These are phyloP conservation scores for Tricholoma saponaceum DNA, from an alignment of 768 basidiomycete genomes.

Conservation along the genomic window DNA sequence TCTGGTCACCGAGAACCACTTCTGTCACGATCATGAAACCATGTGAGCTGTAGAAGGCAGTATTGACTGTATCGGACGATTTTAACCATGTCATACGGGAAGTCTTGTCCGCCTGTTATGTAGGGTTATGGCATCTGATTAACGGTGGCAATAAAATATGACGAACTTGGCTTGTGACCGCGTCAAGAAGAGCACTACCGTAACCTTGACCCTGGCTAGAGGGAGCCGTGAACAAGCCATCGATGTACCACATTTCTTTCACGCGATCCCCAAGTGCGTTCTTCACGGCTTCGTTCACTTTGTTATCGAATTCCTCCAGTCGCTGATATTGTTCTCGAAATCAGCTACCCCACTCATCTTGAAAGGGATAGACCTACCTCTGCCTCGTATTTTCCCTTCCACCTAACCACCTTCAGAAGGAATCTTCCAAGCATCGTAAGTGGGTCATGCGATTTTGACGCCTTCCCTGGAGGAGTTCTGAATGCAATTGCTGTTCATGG, in stretches of 20 bases:
- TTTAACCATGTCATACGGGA: conserved; percentile 24
- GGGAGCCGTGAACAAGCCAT: conserved; percentile 24
- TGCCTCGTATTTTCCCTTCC: neutral
- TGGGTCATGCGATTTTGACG: neutral
- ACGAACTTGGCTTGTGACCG: conserved; percentile 20
- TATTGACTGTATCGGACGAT: conserved; percentile 21
- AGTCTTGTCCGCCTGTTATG: conserved; percentile 23
- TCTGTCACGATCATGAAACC: conserved; percentile 21
- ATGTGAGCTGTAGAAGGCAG: conserved; percentile 19
- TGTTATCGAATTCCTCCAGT: conserved; percentile 14
- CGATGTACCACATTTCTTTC: conserved; percentile 26
- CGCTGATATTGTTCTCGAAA: conserved; percentile 11
- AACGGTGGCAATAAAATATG: neutral
- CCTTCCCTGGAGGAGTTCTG: neutral
- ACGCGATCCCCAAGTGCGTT: conserved; percentile 19
- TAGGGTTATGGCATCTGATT: neutral
- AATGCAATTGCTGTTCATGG: neutral
- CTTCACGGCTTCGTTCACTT: conserved; percentile 17
- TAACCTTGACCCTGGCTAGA: conserved; percentile 24
- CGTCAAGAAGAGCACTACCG: conserved; percentile 25
- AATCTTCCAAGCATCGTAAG: neutral
- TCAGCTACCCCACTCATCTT: neutral
- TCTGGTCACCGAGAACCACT: conserved; percentile 22
- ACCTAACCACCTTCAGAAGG: neutral
- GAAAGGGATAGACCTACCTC: neutral